phyloP scores from a whole-genome alignment of 179 eudicot species.

The Actinidia polygama region DNA sequence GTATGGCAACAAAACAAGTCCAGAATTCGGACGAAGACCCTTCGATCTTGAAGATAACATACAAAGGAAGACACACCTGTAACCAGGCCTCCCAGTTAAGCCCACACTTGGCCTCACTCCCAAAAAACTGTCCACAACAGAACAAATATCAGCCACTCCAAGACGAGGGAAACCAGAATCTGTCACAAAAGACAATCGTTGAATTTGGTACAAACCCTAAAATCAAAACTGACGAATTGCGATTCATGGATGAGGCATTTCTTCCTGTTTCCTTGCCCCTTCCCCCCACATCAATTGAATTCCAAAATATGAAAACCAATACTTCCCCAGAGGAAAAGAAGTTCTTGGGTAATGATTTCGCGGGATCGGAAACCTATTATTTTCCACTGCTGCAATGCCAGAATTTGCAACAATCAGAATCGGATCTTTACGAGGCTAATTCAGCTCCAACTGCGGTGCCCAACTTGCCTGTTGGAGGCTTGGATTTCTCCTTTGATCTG shows the following conservation, averaged over 20 bases:
- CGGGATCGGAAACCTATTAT: conserved; percentile 63
- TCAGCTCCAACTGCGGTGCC: conserved; percentile 69
- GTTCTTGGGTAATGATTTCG: conserved; percentile 38
- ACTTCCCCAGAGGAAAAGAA: conserved; percentile 29
- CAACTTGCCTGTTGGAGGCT: conserved; percentile 64
- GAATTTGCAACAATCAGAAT: conserved; percentile 44
- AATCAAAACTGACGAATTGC: conserved; percentile 44
- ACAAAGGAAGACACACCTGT: conserved; percentile 80
- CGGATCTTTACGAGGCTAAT: conserved; percentile 51
- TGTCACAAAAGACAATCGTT: conserved; percentile 33
- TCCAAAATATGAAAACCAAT: conserved; percentile 35
- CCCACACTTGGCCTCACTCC: conserved; percentile 26
- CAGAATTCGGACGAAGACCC: conserved; percentile 80
- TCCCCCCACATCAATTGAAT: conserved; percentile 30
- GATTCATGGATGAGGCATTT: conserved; percentile 32
- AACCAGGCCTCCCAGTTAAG: conserved; percentile 18
- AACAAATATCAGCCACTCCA: conserved; percentile 23
- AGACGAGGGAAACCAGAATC: conserved; percentile 23
- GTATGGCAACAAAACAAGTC: conserved; percentile 85
- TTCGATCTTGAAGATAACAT: conserved; percentile 60
- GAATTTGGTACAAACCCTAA: conserved; percentile 48
- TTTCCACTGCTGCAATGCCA: conserved; percentile 46
- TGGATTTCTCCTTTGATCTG: conserved; percentile 55
- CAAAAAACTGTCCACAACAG: conserved; percentile 44
- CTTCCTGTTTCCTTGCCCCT: conserved; percentile 48